Conservation (phyloP, 208 protist species). For the Vickermania ingenoplastis region DNA sequence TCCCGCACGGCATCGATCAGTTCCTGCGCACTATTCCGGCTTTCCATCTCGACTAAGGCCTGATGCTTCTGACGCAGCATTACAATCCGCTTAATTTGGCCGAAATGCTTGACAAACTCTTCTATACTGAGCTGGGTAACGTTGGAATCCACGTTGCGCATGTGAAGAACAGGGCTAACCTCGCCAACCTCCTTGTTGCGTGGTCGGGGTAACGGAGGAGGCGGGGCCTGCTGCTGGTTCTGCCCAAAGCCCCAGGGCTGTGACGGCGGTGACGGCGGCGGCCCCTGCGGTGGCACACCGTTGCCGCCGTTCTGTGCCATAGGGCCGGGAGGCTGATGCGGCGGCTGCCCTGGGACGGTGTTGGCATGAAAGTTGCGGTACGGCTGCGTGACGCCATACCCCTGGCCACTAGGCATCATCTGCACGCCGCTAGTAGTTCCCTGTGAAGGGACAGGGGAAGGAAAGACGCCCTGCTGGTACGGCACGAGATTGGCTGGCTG, state of each 20-base stretch:
- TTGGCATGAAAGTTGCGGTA: neutral
- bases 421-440: neutral
- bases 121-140: constrained; percentile 88
- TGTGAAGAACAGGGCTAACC: constrained; percentile 78
- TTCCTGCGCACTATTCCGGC: constrained; percentile 72
- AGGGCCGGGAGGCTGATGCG: neutral
- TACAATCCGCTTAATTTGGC: constrained; percentile 87
- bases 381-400: neutral
- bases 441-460: neutral
- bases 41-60: constrained; percentile 89
- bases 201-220: constrained; percentile 10
- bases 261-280: neutral
- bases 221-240: neutral
- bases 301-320: neutral
- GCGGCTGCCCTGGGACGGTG: neutral
- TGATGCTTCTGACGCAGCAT: constrained; percentile 92
- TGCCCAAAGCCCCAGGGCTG: neutral
- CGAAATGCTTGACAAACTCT: constrained; percentile 79
- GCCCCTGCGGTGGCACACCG: neutral
- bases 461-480: neutral
- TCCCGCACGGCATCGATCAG: constrained; percentile 84
- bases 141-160: constrained; percentile 86
- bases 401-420: neutral
- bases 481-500: neutral
- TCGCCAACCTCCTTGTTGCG: constrained; percentile 87